These are phyloP conservation scores for Mallotus nudiflorus DNA, from an alignment of 345 rosid species.

Conservation along the genomic window DNA sequence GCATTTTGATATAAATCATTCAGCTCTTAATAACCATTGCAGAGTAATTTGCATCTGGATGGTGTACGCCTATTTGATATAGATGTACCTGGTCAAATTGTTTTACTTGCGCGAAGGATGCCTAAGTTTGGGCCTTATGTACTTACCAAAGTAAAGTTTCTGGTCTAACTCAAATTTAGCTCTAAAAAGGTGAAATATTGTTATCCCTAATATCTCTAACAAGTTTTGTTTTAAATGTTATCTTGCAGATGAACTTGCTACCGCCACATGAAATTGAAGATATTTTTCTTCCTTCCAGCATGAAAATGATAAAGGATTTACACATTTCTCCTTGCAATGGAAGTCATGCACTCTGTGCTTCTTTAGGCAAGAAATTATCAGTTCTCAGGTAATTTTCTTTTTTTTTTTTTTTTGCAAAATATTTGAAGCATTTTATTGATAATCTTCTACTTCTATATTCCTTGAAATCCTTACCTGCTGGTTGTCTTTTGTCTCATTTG, in stretches of 20 bases:
- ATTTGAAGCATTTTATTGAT: conserved; percentile 13
- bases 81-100: conserved; percentile 45
- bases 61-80: conserved; percentile 89
- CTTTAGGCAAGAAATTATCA: conserved; percentile 76
- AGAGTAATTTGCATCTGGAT: conserved; percentile 55
- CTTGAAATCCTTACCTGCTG: conserved; percentile 15
- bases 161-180: conserved; percentile 3
- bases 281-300: conserved; percentile 52
- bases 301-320: conserved; percentile 74
- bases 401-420: too few relatives aligned
- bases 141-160: conserved; percentile 66
- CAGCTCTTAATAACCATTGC: conserved; percentile 6
- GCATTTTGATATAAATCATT: not conserved
- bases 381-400: conserved; percentile 65
- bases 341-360: conserved; percentile 63
- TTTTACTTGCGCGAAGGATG: conserved; percentile 62
- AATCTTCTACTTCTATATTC: not conserved
- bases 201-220: not conserved
- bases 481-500: conserved; percentile 27
- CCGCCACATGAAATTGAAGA: conserved; percentile 69
- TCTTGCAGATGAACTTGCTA: conserved; percentile 61
- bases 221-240: not conserved
- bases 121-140: conserved; percentile 53
- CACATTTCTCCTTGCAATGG: conserved; percentile 59
- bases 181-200: not conserved